phyloP scores from a whole-genome alignment of 164 flowering plant genomes.

The Umbilicus rupestris region DNA sequence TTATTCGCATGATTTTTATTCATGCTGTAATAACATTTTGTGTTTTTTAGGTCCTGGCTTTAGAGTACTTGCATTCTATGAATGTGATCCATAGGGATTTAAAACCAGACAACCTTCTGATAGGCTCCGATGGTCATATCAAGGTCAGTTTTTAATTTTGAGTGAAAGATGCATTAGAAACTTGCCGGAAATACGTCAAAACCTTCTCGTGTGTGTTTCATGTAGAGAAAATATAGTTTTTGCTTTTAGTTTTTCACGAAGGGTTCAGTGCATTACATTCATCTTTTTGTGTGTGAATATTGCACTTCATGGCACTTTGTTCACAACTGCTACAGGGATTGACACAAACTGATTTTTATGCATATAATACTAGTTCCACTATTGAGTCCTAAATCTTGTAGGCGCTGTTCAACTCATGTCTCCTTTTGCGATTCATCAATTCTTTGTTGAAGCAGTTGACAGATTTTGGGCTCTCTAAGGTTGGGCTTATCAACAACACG shows the following conservation, averaged over 20 bases:
- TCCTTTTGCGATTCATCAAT: conserved; percentile 35
- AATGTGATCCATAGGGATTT: conserved; percentile 90
- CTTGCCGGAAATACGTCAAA: too few relatives aligned
- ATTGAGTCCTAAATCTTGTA: neutral
- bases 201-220: too few relatives aligned
- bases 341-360: neutral
- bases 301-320: too few relatives aligned
- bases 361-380: neutral
- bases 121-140: conserved; percentile 93
- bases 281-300: too few relatives aligned
- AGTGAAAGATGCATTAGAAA: too few relatives aligned
- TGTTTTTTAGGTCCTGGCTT: conserved; percentile 76
- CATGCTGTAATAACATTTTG: conserved; percentile 6
- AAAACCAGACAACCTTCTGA: conserved; percentile 95
- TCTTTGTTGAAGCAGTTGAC: conserved; percentile 79
- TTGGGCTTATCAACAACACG: conserved; percentile 92
- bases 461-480: conserved; percentile 98
- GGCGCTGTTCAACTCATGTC: conserved; percentile 2
- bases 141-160: conserved; percentile 50
- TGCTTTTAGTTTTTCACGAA: too few relatives aligned
- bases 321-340: too few relatives aligned
- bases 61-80: conserved; percentile 93
- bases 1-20: neutral
- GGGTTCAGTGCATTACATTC: too few relatives aligned
- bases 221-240: too few relatives aligned